Conservation (phyloP, 352 stramenopile species). For the Globisporangium ultimum region DNA sequence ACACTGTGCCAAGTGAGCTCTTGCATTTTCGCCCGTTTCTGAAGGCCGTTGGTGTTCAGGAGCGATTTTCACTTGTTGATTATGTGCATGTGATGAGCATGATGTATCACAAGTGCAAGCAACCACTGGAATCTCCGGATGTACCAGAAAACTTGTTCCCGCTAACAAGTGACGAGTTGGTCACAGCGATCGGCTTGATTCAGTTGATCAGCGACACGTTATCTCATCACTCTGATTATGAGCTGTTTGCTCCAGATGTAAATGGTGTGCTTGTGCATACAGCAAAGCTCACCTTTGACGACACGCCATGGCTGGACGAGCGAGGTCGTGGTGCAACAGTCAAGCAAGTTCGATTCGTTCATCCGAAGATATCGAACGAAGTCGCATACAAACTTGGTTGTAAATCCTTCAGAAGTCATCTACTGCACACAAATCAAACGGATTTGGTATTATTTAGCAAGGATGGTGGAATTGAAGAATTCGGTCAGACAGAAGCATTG, state of each 20-base stretch:
- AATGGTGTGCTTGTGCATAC: conserved; percentile 36
- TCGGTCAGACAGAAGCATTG: conserved; percentile 75
- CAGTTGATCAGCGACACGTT: conserved; percentile 66
- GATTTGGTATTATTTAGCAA: conserved; percentile 39
- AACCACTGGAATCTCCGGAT: conserved; percentile 11
- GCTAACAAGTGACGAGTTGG: conserved; percentile 42
- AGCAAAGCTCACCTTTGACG: conserved; percentile 56
- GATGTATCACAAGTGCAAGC: conserved; percentile 45
- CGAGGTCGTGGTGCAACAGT: conserved; percentile 29
- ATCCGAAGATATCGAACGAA: conserved; percentile 77
- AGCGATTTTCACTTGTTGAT: conserved; percentile 49
- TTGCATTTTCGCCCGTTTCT: conserved; percentile 64
- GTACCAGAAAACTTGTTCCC: conserved; percentile 8
- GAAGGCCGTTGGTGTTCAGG: conserved; percentile 55
- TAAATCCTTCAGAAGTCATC: conserved; percentile 50
- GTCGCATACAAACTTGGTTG: conserved; percentile 63
- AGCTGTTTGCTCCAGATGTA: conserved; percentile 52
- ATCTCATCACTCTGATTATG: conserved; percentile 46
- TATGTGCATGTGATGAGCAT: conserved; percentile 54
- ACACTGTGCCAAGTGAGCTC: conserved; percentile 54
- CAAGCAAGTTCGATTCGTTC: conserved; percentile 41
- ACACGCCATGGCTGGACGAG: conserved; percentile 67
- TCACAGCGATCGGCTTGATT: conserved; percentile 54
- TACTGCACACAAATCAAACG: conserved; percentile 42
- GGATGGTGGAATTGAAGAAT: conserved; percentile 55